These are phyloP conservation scores for Viola pubescens DNA, from an alignment of 441 rosid species.

Conservation along the genomic window DNA sequence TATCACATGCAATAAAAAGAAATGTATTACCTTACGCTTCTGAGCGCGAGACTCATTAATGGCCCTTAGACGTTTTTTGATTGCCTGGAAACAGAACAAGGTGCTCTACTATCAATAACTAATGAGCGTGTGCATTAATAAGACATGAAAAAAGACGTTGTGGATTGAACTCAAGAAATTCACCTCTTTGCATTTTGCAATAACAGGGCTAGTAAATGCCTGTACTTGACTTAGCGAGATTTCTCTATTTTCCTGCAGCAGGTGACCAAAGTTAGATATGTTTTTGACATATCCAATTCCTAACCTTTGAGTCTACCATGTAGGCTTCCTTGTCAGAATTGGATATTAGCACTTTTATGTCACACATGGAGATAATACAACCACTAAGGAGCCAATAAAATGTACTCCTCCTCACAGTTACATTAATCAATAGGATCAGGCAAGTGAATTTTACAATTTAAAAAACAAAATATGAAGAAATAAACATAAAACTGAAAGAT, in stretches of 20 bases:
- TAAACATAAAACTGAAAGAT: background rate
- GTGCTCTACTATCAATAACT: slow-evolving; percentile 6
- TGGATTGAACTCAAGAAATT: slow-evolving; percentile 22
- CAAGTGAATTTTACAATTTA: background rate
- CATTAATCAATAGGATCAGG: no score
- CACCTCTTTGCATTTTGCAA: slow-evolving; percentile 89
- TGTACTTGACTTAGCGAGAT: slow-evolving; percentile 55
- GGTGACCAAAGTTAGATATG: slow-evolving; percentile 14
- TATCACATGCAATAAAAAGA: background rate
- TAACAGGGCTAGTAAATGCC: slow-evolving; percentile 56
- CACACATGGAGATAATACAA: no score
- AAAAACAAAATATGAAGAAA: background rate
- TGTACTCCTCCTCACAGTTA: no score
- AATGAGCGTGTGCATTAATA: background rate
- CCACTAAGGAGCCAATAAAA: no score
- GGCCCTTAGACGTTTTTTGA: slow-evolving; percentile 84
- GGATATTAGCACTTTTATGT: background rate
- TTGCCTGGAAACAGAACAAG: slow-evolving; percentile 43
- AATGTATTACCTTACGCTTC: slow-evolving; percentile 75
- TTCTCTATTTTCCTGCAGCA: slow-evolving; percentile 76
- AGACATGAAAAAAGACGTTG: background rate
- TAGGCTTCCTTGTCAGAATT: no score
- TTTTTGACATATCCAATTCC: background rate
- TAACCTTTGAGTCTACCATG: no score
- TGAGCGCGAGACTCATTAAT: slow-evolving; percentile 94